Percentiles rank a stretch among this genome's conserved stretches.
Conservation (phyloP, 2,329 filamentous ascomycete genomes). For the Hypoxylon sp. region DNA sequence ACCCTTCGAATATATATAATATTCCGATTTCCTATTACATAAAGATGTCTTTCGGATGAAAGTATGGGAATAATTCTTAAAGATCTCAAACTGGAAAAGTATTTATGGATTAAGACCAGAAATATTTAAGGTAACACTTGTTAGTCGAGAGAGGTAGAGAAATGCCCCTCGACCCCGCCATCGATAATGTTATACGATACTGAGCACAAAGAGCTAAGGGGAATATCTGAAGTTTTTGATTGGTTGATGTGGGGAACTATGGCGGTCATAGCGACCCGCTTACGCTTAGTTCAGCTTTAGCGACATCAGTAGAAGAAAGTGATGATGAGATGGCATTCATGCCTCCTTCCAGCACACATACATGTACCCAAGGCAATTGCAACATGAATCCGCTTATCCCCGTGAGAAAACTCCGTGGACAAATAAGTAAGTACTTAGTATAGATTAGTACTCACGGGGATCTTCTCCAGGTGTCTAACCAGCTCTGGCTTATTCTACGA, state of each 20-base stretch:
- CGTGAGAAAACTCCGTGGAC: background rate
- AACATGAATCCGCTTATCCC: background rate
- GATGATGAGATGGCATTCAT: background rate
- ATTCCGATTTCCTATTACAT: background rate
- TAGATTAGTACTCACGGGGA: background rate
- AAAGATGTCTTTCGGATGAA: background rate
- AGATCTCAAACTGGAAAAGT: too few relatives aligned
- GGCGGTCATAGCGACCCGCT: background rate
- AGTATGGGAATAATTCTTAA: too few relatives aligned
- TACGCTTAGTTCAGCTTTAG: background rate
- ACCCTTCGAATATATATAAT: background rate
- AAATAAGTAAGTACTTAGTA: background rate
- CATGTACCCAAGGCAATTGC: too few relatives aligned
- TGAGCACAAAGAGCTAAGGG: background rate
- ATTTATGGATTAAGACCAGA: too few relatives aligned
- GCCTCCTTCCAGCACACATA: background rate
- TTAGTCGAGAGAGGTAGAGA: background rate
- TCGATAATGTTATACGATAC: background rate
- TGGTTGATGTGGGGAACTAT: background rate
- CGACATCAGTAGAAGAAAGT: conserved; percentile 1
- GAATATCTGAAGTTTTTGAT: background rate
- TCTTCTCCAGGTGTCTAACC: background rate
- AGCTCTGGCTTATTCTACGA: background rate
- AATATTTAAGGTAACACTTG: too few relatives aligned
- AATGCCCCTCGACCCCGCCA: conserved; percentile 39